Evolutionary conservation across 2,329 filamentous ascomycete genomes (phyloP).

Genomic region (Trichoderma semiorbis): DNA sequence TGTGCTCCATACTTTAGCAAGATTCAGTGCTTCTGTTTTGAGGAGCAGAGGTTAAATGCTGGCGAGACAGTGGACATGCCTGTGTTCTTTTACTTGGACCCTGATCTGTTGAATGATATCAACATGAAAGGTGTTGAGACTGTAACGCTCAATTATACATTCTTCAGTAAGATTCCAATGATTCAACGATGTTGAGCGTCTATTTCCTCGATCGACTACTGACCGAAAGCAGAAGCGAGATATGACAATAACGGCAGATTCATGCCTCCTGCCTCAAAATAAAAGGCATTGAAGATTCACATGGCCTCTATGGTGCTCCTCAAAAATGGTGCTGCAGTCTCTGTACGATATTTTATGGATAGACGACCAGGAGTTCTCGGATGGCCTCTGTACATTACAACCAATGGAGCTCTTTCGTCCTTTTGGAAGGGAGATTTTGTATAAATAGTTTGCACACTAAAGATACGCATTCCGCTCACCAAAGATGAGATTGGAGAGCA

Average conservation of each 20-base stretch:
- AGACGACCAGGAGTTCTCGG: neutral
- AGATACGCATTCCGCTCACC: neutral
- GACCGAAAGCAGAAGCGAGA: slow-evolving; percentile 41
- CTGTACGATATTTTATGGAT: slow-evolving; percentile 2
- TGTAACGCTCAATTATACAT: slow-evolving; percentile 94
- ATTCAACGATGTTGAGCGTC: neutral
- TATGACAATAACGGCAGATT: slow-evolving; percentile 47
- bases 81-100: slow-evolving; percentile 98
- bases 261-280: slow-evolving; percentile 35
- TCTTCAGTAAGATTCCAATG: slow-evolving; percentile 75
- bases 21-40: slow-evolving; percentile 99
- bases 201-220: slow-evolving; percentile 27
- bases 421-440: neutral
- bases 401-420: neutral
- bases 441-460: neutral
- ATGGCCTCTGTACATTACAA: neutral
- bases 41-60: slow-evolving; percentile 89
- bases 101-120: slow-evolving; percentile 85
- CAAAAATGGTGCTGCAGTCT: neutral
- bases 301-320: neutral
- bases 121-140: slow-evolving; percentile 94
- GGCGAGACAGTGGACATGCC: slow-evolving; percentile 99
- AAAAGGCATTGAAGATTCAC: neutral
- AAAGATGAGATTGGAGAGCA: neutral
- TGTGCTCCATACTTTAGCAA: slow-evolving; percentile 98